phyloP scores from a whole-genome alignment of 768 basidiomycete species.

The Solioccasus polychromus region DNA sequence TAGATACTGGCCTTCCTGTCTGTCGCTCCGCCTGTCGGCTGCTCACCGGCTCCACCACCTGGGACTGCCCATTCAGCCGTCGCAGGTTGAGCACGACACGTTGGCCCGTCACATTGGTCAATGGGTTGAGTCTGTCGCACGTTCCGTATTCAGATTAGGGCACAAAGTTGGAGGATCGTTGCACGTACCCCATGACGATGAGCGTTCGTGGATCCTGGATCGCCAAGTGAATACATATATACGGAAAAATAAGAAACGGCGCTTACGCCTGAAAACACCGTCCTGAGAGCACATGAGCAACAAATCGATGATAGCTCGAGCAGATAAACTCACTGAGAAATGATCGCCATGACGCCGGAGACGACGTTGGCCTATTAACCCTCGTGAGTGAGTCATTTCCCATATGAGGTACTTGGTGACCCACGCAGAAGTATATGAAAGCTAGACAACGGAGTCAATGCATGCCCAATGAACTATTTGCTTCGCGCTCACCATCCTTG shows the following conservation, averaged over 20 bases:
- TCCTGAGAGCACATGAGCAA: background rate
- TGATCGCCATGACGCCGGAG: background rate
- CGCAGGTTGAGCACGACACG: slow-evolving; percentile 16
- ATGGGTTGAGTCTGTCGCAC: slow-evolving; percentile 1
- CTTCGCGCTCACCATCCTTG: slow-evolving; percentile 10
- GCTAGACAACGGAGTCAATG: background rate
- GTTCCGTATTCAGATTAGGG: background rate
- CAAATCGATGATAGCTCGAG: too few species aligned
- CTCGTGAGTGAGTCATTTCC: background rate
- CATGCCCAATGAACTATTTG: background rate
- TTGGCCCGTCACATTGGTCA: slow-evolving; percentile 10
- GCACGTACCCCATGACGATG: slow-evolving; percentile 2
- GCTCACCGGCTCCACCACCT: too few species aligned
- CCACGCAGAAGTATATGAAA: background rate
- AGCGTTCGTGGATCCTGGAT: slow-evolving; percentile 6
- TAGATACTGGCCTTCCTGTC: too few species aligned
- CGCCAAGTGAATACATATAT: too few species aligned
- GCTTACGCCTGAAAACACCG: background rate
- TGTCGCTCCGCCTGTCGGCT: too few species aligned
- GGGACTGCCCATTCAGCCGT: too few species aligned
- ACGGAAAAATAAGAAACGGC: background rate
- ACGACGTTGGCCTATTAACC: background rate
- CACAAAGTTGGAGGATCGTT: background rate
- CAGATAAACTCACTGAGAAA: slow-evolving; percentile 4
- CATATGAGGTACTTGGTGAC: background rate